A percentile compares a stretch with the other conserved stretches of the same genome.
Evolutionary conservation across 129 eudicot species (phyloP).

Genomic region (Calendula officinalis): DNA sequence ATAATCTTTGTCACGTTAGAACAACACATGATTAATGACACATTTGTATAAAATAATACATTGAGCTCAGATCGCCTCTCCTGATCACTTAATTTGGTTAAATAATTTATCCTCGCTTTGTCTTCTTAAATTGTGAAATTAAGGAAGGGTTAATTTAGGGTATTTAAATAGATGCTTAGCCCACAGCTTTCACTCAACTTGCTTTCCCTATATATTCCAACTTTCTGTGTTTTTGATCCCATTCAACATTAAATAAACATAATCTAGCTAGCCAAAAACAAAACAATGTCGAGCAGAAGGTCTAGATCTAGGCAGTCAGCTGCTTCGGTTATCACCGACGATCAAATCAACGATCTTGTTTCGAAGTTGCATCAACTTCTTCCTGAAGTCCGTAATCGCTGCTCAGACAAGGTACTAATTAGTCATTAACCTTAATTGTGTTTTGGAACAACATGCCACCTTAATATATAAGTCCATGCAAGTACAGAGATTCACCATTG

Average conservation of each 20-base stretch:
- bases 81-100: no score
- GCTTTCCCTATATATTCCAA: neutral
- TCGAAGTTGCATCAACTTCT: slow-evolving; percentile 86
- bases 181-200: neutral
- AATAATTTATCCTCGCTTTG: neutral
- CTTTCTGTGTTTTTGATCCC: neutral
- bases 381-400: slow-evolving; percentile 62
- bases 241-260: no score
- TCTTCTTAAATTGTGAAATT: neutral
- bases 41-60: no score
- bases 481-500: neutral
- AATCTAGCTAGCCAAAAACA: neutral
- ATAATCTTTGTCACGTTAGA: no score
- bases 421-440: slow-evolving; percentile 1
- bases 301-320: slow-evolving; percentile 62
- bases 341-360: slow-evolving; percentile 88
- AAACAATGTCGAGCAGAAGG: slow-evolving; percentile 73
- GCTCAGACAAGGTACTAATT: slow-evolving; percentile 72
- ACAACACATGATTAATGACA: no score
- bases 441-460: neutral
- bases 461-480: slow-evolving; percentile 9
- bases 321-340: slow-evolving; percentile 55
- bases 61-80: no score
- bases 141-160: neutral
- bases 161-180: neutral